Evolutionary conservation across 768 basidiomycete species (phyloP).

Genomic region (Podaxis sp.): DNA sequence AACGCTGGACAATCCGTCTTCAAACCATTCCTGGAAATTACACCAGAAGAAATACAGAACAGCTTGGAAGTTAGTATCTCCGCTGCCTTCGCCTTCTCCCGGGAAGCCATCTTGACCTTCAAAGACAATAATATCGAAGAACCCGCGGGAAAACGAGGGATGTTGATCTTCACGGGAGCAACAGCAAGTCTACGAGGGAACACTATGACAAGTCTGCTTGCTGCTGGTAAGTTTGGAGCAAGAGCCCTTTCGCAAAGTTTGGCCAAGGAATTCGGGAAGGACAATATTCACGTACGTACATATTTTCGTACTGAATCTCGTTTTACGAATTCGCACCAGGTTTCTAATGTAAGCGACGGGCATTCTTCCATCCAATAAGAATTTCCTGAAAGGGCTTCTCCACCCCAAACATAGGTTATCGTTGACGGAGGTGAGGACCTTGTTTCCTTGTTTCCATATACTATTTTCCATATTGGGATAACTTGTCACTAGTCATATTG

Average conservation of each 20-base stretch:
- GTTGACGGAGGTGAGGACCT: constrained; percentile 55
- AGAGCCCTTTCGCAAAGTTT: constrained; percentile 67
- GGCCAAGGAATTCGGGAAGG: constrained; percentile 69
- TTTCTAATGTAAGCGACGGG: background rate
- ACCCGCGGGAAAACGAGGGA: constrained; percentile 51
- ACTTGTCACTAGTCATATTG: constrained; percentile 26
- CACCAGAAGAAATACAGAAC: constrained; percentile 49
- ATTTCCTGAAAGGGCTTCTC: background rate
- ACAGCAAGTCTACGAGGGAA: constrained; percentile 67
- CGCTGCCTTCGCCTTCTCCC: constrained; percentile 60
- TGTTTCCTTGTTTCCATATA: background rate
- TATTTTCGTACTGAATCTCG: constrained; percentile 19
- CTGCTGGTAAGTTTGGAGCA: constrained; percentile 59
- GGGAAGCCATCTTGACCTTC: constrained; percentile 54
- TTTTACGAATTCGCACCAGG: background rate
- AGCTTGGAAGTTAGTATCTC: constrained; percentile 49
- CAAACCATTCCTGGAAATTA: constrained; percentile 66
- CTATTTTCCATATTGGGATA: background rate
- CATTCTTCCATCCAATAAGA: background rate
- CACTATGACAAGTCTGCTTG: constrained; percentile 52
- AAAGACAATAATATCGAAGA: constrained; percentile 51
- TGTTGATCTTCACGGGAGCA: constrained; percentile 70
- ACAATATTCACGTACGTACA: constrained; percentile 77
- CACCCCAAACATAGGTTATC: constrained; percentile 39
- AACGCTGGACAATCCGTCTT: constrained; percentile 56